Evolutionary conservation across 495 filamentous ascomycete species (phyloP).

Genomic region (Lindgomyces ingoldianus): DNA sequence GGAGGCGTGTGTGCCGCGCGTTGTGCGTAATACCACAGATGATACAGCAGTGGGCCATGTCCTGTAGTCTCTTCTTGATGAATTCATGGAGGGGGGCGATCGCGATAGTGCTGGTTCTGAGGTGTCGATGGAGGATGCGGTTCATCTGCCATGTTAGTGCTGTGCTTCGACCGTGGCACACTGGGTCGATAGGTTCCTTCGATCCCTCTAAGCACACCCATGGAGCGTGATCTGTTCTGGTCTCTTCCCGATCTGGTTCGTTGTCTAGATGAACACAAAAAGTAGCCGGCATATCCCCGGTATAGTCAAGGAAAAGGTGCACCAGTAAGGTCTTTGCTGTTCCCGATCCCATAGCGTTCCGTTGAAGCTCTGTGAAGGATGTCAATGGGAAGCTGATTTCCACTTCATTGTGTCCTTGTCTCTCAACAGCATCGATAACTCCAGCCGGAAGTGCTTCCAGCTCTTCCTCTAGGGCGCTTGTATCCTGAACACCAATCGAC

Average conservation of each 20-base stretch:
- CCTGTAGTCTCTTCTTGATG: slow-evolving; percentile 7
- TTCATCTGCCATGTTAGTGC: slow-evolving; percentile 32
- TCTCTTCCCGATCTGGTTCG: slow-evolving; percentile 1
- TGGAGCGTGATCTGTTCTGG: slow-evolving; percentile 13
- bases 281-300: slow-evolving; percentile 1
- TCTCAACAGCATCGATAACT: slow-evolving; percentile 31
- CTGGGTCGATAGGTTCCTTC: background rate
- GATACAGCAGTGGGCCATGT: slow-evolving; percentile 29
- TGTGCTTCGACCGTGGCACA: slow-evolving; percentile 10
- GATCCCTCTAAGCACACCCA: slow-evolving; percentile 8
- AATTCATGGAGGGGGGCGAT: slow-evolving; percentile 19
- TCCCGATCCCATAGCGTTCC: slow-evolving; percentile 20
- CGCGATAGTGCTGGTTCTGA: background rate
- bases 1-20: slow-evolving; percentile 15
- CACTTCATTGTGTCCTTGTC: slow-evolving; percentile 18
- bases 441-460: slow-evolving; percentile 24
- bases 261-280: slow-evolving; percentile 41
- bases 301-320: slow-evolving; percentile 14
- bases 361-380: slow-evolving; percentile 18
- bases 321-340: slow-evolving; percentile 27
- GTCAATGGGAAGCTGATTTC: slow-evolving; percentile 37
- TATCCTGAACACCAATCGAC: slow-evolving; percentile 24
- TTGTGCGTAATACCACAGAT: slow-evolving; percentile 31
- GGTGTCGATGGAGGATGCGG: slow-evolving; percentile 23
- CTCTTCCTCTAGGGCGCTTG: slow-evolving; percentile 29